Conservation (phyloP, 2,329 filamentous ascomycete species). For the Purpureocillium takamizusanense region DNA sequence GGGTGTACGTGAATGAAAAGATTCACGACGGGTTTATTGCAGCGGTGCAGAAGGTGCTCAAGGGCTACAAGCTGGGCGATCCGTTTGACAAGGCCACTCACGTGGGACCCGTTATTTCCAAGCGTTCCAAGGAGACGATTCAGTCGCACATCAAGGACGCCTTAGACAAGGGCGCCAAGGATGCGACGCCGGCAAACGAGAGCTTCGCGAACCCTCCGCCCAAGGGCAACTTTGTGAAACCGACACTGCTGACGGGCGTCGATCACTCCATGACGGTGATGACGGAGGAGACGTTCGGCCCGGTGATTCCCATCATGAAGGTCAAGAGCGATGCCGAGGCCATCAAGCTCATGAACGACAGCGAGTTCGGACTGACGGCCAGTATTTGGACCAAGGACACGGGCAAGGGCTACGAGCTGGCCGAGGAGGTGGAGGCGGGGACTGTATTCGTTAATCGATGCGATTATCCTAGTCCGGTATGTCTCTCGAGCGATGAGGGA, state of each 20-base stretch:
- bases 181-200: constrained; percentile 74
- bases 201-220: constrained; percentile 63
- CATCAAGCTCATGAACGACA: constrained; percentile 83
- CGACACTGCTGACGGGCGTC: constrained; percentile 71
- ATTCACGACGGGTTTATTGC: constrained; percentile 77
- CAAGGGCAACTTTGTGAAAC: constrained; percentile 84
- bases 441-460: constrained; percentile 95
- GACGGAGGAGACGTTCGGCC: constrained; percentile 92
- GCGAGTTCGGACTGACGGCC: constrained; percentile 88
- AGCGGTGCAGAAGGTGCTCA: constrained; percentile 70
- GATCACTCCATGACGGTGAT: constrained; percentile 81
- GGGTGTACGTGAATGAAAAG: constrained; percentile 80
- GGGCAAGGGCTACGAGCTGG: constrained; percentile 62
- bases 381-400: constrained; percentile 95
- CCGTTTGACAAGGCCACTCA: constrained; percentile 72
- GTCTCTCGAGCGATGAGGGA: constrained; percentile 29
- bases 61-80: constrained; percentile 79
- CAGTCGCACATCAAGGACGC: constrained; percentile 75
- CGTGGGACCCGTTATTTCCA: constrained; percentile 82
- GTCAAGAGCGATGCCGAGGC: constrained; percentile 77
- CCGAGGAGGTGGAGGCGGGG: constrained; percentile 77
- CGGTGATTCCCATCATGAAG: constrained; percentile 83
- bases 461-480: constrained; percentile 84
- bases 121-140: constrained; percentile 67
- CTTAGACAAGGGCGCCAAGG: constrained; percentile 70